These are phyloP conservation scores for Suillus placidus DNA, from an alignment of 768 basidiomycete genomes.

Conservation along the genomic window DNA sequence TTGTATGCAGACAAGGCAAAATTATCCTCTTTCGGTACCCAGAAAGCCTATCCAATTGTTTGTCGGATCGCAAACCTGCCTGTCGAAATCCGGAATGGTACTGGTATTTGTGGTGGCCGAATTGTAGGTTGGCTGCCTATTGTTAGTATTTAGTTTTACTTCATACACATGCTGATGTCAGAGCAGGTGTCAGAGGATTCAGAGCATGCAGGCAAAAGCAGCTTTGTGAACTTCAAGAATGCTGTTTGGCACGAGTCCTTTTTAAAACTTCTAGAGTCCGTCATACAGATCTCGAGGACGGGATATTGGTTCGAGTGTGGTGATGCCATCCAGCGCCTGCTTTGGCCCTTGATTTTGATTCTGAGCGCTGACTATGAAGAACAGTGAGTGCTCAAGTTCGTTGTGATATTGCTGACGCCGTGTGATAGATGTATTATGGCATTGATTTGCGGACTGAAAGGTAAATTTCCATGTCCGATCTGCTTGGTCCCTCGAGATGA, in stretches of 20 bases:
- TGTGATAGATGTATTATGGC: constrained; percentile 22
- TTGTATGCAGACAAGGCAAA: constrained; percentile 46
- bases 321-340: neutral
- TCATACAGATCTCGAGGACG: constrained; percentile 3
- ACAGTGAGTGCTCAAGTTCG: constrained; percentile 14
- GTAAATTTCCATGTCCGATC: constrained; percentile 20
- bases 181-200: constrained; percentile 11
- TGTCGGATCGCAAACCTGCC: constrained; percentile 38
- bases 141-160: constrained; percentile 24
- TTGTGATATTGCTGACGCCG: constrained; percentile 1
- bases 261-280: constrained; percentile 8
- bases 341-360: constrained; percentile 14
- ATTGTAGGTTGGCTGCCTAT: constrained; percentile 45
- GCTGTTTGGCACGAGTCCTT: constrained; percentile 15
- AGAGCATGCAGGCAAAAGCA: neutral
- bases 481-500: constrained; percentile 16
- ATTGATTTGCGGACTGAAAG: constrained; percentile 15
- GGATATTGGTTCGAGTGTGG: constrained; percentile 9
- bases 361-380: constrained; percentile 19
- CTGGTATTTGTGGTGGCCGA: constrained; percentile 35
- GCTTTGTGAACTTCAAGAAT: constrained; percentile 16
- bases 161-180: neutral
- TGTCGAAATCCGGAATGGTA: constrained; percentile 35
- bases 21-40: constrained; percentile 41
- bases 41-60: constrained; percentile 42